Base-by-base conservation (phyloP, 805 yeast genomes). In the Saturnispora sanitii region DNA sequence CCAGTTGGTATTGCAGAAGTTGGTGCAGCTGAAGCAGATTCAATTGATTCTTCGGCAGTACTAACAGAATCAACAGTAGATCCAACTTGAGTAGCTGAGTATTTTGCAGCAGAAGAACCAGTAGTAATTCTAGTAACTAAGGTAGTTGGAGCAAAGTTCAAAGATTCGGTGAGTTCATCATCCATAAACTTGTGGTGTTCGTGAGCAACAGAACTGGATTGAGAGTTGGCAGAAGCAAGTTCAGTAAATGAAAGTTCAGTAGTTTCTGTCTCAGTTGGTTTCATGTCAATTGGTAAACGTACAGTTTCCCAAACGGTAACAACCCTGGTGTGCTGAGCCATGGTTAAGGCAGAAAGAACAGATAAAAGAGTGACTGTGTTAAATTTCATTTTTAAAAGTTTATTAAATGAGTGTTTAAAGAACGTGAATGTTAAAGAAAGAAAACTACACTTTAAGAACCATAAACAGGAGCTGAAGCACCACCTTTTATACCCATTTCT, bases 1-100 rank as follows among this genome's bases (percentile, higher is more conserved):
- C 30, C 30, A 12, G 20, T 17, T 30, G 53, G n/a, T 31, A 46
- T 17, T 19, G 39, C 35, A 26, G 41, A 26, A 11, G 48, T 15
- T 1, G 48, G 16, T 16, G 43, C 27, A 4, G 45, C 19, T 5
- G 40, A 9, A 1, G 32, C 16, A 3, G 37, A 20, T n/a, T 35
- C 17, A n/a, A 28, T 6, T 28, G 32, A 23, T 7, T 7, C 26
- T 23, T 23, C 26, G 26, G 26, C 11, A 23, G 7, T 11, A 21
- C 18, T 19, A 9, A 20, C 12, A 21, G 48, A 30, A 11, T 18
- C 6, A 4, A 42, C 4, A n/a, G 34, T 16, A 4, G 38, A 15
- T n/a, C n/a, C n/a, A n/a, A n/a, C n/a, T n/a, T n/a, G n/a, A 13
- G 44, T 13, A 13, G 13, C 19, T 17, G 15, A 27, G 11, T 11